These are phyloP conservation scores for Talaromyces pinophilus DNA, from an alignment of 2,329 filamentous ascomycete species.

Conservation along the genomic window DNA sequence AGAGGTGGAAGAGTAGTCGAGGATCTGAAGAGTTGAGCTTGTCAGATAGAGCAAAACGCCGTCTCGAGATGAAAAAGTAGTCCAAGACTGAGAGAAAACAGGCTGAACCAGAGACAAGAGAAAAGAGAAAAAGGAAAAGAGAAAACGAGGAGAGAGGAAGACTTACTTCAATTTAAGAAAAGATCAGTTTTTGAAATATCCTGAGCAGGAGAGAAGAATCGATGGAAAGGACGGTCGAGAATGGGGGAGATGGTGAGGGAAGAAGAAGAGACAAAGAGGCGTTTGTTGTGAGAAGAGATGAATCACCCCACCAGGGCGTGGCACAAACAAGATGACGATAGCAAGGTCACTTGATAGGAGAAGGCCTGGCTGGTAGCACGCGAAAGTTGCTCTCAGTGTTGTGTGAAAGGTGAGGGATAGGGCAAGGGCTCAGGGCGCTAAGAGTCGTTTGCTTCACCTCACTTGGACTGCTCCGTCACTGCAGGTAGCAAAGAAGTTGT, in stretches of 20 bases:
- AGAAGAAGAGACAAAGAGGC: neutral
- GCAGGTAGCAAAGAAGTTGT: neutral
- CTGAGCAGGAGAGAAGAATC: neutral
- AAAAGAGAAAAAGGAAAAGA: neutral
- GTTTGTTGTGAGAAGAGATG: neutral
- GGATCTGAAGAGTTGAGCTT: neutral
- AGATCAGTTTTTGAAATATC: neutral
- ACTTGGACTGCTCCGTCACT: neutral
- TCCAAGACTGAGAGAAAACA: neutral
- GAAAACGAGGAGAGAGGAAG: neutral
- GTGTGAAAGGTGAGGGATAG: neutral
- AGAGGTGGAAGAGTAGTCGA: neutral
- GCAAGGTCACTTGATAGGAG: too few relatives aligned
- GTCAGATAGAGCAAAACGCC: neutral
- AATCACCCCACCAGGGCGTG: neutral
- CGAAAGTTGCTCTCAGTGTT: neutral
- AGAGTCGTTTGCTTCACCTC: neutral
- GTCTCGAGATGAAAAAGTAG: neutral
- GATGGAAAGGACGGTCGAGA: neutral
- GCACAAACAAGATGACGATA: neutral
- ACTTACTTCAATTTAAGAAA: neutral
- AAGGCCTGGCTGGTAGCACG: neutral
- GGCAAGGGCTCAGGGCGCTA: neutral
- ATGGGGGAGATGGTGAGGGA: neutral
- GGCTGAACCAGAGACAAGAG: neutral